phyloP scores from a whole-genome alignment of 2,329 filamentous ascomycete genomes.

The Penicillium thymicola region DNA sequence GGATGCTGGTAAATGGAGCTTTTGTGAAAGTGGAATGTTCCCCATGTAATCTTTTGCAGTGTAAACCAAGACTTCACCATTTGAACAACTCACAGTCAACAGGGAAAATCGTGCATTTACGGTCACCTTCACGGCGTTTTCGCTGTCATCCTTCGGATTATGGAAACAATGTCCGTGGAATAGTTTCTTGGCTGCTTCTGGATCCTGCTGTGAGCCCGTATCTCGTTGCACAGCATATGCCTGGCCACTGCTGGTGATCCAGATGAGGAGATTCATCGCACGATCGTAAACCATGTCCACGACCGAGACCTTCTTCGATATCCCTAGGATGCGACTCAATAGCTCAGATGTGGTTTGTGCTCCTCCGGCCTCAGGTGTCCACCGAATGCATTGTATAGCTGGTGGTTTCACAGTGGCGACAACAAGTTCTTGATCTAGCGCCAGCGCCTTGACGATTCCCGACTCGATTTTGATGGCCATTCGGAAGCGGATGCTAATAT shows the following conservation, averaged over 20 bases:
- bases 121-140: conserved; percentile 68
- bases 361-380: conserved; percentile 78
- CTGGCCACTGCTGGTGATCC: conserved; percentile 83
- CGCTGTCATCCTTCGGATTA: conserved; percentile 57
- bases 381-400: conserved; percentile 94
- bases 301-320: conserved; percentile 73
- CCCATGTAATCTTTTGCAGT: conserved; percentile 89
- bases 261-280: conserved; percentile 92
- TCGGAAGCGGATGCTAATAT: conserved; percentile 86
- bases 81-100: conserved; percentile 77
- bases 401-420: conserved; percentile 89
- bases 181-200: conserved; percentile 58
- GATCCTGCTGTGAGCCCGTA: conserved; percentile 40
- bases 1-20: conserved; percentile 67
- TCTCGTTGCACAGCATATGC: conserved; percentile 85
- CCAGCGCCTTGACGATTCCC: conserved; percentile 81
- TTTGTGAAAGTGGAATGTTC: conserved; percentile 84
- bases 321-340: conserved; percentile 79
- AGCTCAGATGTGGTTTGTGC: conserved; percentile 89
- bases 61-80: conserved; percentile 83
- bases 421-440: conserved; percentile 86
- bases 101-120: conserved; percentile 95
- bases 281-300: conserved; percentile 88
- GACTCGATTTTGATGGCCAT: conserved; percentile 99
- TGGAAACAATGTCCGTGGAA: conserved; percentile 95